phyloP scores from a whole-genome alignment of 2,329 filamentous ascomycete genomes.

The Dactylella cylindrospora region DNA sequence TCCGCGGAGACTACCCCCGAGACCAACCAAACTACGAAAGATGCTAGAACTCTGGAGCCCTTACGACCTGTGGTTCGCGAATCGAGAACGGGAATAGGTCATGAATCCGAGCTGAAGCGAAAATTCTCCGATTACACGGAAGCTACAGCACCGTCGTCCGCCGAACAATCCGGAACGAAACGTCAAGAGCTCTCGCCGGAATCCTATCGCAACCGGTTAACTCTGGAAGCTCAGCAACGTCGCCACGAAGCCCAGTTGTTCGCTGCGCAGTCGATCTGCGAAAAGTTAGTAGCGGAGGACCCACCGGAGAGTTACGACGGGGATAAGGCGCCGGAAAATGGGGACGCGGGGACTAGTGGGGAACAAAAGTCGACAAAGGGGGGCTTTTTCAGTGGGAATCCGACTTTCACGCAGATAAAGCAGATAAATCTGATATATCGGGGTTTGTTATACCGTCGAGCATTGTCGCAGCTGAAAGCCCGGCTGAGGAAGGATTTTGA shows the following conservation, averaged over 20 bases:
- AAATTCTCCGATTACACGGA: conserved; percentile 67
- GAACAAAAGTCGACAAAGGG: conserved; percentile 49
- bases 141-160: conserved; percentile 44
- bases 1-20: conserved; percentile 23
- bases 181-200: conserved; percentile 65
- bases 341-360: conserved; percentile 46
- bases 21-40: conserved; percentile 23
- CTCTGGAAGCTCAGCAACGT: conserved; percentile 68
- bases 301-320: conserved; percentile 16
- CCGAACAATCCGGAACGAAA: conserved; percentile 57
- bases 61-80: conserved; percentile 68
- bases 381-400: conserved; percentile 30
- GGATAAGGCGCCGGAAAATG: conserved; percentile 42
- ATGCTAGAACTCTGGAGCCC: conserved; percentile 59
- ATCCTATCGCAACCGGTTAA: conserved; percentile 72
- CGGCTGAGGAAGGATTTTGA: conserved; percentile 67
- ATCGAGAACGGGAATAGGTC: conserved; percentile 82
- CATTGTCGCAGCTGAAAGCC: conserved; percentile 69
- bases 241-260: conserved; percentile 69
- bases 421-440: conserved; percentile 78
- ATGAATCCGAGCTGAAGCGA: conserved; percentile 80
- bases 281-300: conserved; percentile 68
- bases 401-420: conserved; percentile 57
- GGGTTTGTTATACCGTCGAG: conserved; percentile 68
- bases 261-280: conserved; percentile 79